Conservation (phyloP, 2,329 filamentous ascomycete species). For the Cadophora sp. region DNA sequence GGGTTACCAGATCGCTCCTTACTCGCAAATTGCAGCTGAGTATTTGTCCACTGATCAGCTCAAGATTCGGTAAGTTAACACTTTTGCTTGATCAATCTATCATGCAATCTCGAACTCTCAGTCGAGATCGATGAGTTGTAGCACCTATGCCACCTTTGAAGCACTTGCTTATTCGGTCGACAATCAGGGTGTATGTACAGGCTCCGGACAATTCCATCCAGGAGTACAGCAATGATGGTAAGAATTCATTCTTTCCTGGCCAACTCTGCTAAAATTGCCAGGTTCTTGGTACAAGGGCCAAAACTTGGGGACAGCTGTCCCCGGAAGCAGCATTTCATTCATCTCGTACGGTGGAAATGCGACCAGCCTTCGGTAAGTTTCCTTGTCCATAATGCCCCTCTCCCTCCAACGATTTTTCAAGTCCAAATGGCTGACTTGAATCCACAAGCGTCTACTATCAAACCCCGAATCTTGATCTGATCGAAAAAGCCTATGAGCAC, state of each 20-base stretch:
- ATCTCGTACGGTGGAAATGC: constrained; percentile 2
- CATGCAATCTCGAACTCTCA: no score
- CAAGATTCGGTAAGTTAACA: background rate
- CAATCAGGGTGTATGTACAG: constrained; percentile 23
- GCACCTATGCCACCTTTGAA: background rate
- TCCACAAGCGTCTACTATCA: constrained; percentile 21
- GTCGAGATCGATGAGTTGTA: no score
- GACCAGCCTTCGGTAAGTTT: constrained; percentile 23
- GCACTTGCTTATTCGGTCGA: background rate
- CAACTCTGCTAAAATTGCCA: background rate
- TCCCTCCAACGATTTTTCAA: background rate
- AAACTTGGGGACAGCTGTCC: constrained; percentile 10
- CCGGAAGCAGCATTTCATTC: constrained; percentile 22
- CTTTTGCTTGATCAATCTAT: no score
- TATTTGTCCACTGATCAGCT: constrained; percentile 14
- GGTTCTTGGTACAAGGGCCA: constrained; percentile 23
- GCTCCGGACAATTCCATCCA: constrained; percentile 21
- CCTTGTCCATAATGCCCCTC: background rate
- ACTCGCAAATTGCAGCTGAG: constrained; percentile 22
- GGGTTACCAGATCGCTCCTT: constrained; percentile 20
- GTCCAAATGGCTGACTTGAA: background rate
- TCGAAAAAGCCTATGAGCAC: constrained; percentile 24
- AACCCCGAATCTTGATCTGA: constrained; percentile 14
- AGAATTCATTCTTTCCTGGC: background rate
- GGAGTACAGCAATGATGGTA: constrained; percentile 24